Base-by-base conservation (phyloP, 2,329 filamentous ascomycete genomes). In the Cercospora sp. region DNA sequence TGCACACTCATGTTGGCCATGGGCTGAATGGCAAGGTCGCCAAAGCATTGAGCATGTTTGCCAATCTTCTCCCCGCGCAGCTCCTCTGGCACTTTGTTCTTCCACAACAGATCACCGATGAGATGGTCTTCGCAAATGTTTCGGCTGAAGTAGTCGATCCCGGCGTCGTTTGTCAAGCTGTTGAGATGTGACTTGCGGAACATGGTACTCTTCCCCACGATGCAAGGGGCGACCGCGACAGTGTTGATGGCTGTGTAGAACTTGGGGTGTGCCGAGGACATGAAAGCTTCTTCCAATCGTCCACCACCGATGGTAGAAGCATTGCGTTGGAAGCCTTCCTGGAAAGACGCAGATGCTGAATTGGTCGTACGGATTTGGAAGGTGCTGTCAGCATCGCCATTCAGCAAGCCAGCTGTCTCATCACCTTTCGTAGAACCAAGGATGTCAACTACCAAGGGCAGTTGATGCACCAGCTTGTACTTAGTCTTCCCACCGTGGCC, bases 101-200 rank as follows among this genome's bases (percentile, higher is more conserved):
- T 89, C 93, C 94, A 99, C 4, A 99, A 85, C 0, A 95, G 82
- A 73, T 99, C 95, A 12, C 94, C 94, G 65, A 99, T 97, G 26
- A 97, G 83, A 76, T 99, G 95, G 77, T 99, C 95, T 79, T 99
- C 96, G 82, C 95, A 99, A 77, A 99, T 98, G 77, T 97, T 97
- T 72, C 92, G 87, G 2, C 93, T 97, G 81, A 99, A 99, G 81
- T 90, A 94, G 80, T 98, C 93, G 71, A 99, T 90, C 0, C 95
- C 96, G 0, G 81, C 88, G 78, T 77, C 84, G 0, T 80, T 74
- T 0, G 88, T 90, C 8, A 95, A 87, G 72, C 87, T 86, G 79
- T 97, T 88, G 40, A 99, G 88, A 75, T 99, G 94, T 0, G 92
- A 92, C 70, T 91, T 92, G 68, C 95, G 91, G 81, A 98, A 99